phyloP scores from a whole-genome alignment of 192 early-diverging fungal genomes.

The Coemansia sp. region DNA sequence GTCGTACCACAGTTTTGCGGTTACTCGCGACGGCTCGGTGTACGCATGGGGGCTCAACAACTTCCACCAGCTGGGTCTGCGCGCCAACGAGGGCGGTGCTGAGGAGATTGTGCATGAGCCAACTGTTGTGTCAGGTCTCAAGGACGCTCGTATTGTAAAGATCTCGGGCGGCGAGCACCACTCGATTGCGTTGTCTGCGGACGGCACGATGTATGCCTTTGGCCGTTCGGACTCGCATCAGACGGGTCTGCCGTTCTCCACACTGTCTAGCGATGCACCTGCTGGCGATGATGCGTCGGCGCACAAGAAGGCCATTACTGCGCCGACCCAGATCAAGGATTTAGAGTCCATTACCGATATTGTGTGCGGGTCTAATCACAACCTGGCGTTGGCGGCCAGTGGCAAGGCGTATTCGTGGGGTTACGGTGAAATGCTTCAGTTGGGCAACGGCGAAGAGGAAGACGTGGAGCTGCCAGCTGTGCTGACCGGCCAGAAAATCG shows the following conservation, averaged over 20 bases:
- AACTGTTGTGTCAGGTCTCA: conserved; percentile 56
- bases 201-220: conserved; percentile 77
- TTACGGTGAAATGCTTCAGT: conserved; percentile 80
- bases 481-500: conserved; percentile 67
- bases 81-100: conserved; percentile 35
- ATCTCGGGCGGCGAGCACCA: conserved; percentile 89
- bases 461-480: conserved; percentile 68
- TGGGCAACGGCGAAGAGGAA: conserved; percentile 75
- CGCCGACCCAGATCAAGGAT: conserved; percentile 57
- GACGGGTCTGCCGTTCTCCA: conserved; percentile 64
- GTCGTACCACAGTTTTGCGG: conserved; percentile 80
- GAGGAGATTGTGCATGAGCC: conserved; percentile 59
- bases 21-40: conserved; percentile 64
- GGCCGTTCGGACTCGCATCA: conserved; percentile 83
- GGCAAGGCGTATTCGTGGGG: conserved; percentile 84
- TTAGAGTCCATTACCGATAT: conserved; percentile 54
- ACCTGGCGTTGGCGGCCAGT: conserved; percentile 56
- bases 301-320: conserved; percentile 61
- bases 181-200: conserved; percentile 69
- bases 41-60: conserved; percentile 91
- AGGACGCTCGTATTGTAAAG: conserved; percentile 46
- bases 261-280: conserved; percentile 28
- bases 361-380: conserved; percentile 64
- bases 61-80: conserved; percentile 80
- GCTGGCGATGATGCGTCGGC: conserved; percentile 17